A percentile compares a stretch with the other conserved stretches of the same genome.
phyloP scores from a whole-genome alignment of 2,329 filamentous ascomycete species.

The Botryosphaeria dothidea region DNA sequence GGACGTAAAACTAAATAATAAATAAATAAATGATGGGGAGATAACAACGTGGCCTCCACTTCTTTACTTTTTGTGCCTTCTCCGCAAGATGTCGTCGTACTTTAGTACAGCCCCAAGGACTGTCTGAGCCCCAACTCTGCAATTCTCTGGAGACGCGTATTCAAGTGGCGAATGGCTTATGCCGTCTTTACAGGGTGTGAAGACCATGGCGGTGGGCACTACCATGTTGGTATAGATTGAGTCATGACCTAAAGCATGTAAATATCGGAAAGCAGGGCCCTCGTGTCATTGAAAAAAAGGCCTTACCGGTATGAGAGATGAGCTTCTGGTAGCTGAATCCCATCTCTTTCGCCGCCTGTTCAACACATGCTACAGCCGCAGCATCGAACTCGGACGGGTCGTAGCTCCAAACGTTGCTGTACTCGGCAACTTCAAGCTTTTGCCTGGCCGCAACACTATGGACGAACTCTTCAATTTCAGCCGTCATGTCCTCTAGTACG shows the following conservation, averaged over 20 bases:
- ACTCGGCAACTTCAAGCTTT: neutral
- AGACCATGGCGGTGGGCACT: constrained; percentile 67
- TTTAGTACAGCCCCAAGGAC: constrained; percentile 22
- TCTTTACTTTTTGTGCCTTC: too few species aligned
- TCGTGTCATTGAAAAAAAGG: too few species aligned
- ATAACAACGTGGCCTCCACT: too few species aligned
- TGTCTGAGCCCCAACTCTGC: constrained; percentile 53
- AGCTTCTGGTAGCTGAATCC: neutral
- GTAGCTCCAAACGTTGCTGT: neutral
- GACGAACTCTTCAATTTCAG: neutral
- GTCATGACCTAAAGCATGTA: constrained; percentile 43
- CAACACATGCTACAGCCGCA: neutral
- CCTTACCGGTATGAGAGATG: constrained; percentile 6
- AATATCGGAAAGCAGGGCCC: too few species aligned
- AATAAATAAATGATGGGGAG: too few species aligned
- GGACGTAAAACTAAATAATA: too few species aligned
- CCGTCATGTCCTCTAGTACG: neutral
- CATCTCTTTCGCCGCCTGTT: neutral
- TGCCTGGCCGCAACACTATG: neutral
- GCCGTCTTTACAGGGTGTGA: constrained; percentile 64
- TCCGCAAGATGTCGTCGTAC: constrained; percentile 22
- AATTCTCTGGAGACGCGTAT: constrained; percentile 62
- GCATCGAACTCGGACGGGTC: neutral
- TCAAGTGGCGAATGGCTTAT: constrained; percentile 66
- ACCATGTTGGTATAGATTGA: constrained; percentile 61